Evolutionary conservation across 148 eudicot genomes (phyloP).

Genomic region (Chenopodium berlandieri): DNA sequence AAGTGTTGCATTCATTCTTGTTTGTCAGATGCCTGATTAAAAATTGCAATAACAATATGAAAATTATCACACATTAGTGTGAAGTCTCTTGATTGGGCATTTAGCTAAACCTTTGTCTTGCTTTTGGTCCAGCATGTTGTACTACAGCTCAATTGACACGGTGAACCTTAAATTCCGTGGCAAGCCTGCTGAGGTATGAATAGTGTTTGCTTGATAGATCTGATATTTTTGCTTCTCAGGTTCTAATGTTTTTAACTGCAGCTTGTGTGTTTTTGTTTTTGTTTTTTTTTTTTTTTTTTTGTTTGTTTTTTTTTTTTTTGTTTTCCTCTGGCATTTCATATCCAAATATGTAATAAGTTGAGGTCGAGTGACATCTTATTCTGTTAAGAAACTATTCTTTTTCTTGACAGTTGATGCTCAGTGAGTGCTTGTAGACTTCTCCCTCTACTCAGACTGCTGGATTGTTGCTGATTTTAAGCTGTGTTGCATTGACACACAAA

Average conservation of each 20-base stretch:
- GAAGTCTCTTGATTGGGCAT: background rate
- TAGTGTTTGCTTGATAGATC: too few relatives aligned
- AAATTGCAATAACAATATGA: background rate
- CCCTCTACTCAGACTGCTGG: background rate
- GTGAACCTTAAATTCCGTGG: background rate
- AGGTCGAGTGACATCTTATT: background rate
- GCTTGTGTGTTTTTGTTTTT: too few relatives aligned
- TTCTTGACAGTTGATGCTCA: background rate
- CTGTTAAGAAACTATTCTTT: background rate
- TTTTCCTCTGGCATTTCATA: background rate
- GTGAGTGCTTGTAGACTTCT: background rate
- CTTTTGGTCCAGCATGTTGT: constrained; percentile 28
- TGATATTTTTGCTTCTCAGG: too few relatives aligned
- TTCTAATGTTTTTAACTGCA: too few relatives aligned
- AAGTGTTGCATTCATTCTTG: too few relatives aligned
- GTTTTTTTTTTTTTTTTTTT: too few relatives aligned
- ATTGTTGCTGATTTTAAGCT: background rate
- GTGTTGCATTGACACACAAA: background rate
- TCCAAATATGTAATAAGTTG: background rate
- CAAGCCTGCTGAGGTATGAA: background rate
- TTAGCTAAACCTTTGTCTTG: background rate
- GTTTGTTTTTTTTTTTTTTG: too few relatives aligned
- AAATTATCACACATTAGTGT: background rate
- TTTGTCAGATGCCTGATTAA: too few relatives aligned
- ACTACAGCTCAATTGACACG: constrained; percentile 14